A percentile compares a stretch with the other conserved stretches of the same genome.
phyloP scores from a whole-genome alignment of 2,329 filamentous ascomycete species.

The Xylariomycetidae sp. region DNA sequence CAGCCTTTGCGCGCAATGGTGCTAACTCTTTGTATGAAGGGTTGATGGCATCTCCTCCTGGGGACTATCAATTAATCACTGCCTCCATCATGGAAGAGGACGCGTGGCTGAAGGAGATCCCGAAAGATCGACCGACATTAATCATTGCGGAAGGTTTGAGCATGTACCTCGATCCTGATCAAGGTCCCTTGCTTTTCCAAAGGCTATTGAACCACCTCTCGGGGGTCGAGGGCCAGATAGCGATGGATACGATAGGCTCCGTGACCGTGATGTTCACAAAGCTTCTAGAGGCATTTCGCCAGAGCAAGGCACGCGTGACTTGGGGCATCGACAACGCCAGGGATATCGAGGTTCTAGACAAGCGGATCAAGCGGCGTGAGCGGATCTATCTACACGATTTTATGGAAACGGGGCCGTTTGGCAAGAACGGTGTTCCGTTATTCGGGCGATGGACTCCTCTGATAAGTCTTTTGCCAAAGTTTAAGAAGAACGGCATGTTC shows the following conservation, averaged over 20 bases:
- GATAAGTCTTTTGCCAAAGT: slow-evolving; percentile 1
- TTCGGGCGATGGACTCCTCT: slow-evolving; percentile 1
- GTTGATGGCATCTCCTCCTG: too few species aligned
- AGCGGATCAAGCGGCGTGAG: too few species aligned
- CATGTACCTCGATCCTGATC: not conserved
- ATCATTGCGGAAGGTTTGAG: not conserved
- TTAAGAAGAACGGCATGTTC: not conserved
- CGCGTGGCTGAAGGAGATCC: too few species aligned
- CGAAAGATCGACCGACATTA: not conserved
- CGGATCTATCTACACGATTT: not conserved
- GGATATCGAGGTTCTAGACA: not conserved
- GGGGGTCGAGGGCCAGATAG: too few species aligned
- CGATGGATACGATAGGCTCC: too few species aligned
- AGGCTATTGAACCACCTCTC: not conserved
- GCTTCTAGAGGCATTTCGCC: not conserved
- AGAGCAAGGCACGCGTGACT: not conserved
- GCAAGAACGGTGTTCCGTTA: not conserved
- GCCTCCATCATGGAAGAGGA: too few species aligned
- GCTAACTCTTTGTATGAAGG: too few species aligned
- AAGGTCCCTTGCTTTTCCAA: not conserved
- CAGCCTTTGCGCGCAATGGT: too few species aligned
- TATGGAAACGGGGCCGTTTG: not conserved
- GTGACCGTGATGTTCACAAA: too few species aligned
- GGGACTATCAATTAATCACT: too few species aligned
- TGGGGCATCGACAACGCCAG: slow-evolving; percentile 1